Conservation (phyloP, 2,329 filamentous ascomycete species). For the Penicillium rolfsii region DNA sequence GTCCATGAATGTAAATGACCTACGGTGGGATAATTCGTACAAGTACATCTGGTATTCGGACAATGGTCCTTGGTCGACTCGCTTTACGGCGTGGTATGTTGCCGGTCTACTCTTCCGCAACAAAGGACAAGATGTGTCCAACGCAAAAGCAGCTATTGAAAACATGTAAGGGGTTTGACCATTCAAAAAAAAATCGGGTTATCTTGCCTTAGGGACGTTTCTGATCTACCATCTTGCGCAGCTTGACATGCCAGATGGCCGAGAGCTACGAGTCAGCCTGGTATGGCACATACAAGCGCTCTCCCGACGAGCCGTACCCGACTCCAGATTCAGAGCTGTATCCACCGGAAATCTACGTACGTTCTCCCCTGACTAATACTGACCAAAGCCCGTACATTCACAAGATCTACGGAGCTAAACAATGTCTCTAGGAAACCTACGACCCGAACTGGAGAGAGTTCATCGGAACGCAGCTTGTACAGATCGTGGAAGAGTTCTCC, state of each 20-base stretch:
- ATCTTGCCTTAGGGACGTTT: no score
- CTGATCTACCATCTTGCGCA: neutral
- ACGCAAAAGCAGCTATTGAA: conserved; percentile 58
- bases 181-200: neutral
- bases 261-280: conserved; percentile 42
- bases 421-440: conserved; percentile 59
- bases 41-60: conserved; percentile 59
- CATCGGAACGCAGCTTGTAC: conserved; percentile 61
- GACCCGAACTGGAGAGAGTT: conserved; percentile 69
- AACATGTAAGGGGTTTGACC: conserved; percentile 52
- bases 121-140: conserved; percentile 51
- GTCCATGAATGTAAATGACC: conserved; percentile 61
- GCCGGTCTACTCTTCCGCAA: conserved; percentile 62
- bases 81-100: conserved; percentile 63
- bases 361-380: neutral
- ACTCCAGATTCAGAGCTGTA: conserved; percentile 57
- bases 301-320: conserved; percentile 52
- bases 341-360: conserved; percentile 36
- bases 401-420: no score
- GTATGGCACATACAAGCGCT: conserved; percentile 49
- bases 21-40: conserved; percentile 56
- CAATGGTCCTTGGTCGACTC: conserved; percentile 59
- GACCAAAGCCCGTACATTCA: no score
- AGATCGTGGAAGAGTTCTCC: conserved; percentile 62
- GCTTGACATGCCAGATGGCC: conserved; percentile 18